A percentile compares a stretch with the other conserved stretches of the same genome.
phyloP scores from a whole-genome alignment of 169 alveolate genomes.

The Plasmodium vivax region DNA sequence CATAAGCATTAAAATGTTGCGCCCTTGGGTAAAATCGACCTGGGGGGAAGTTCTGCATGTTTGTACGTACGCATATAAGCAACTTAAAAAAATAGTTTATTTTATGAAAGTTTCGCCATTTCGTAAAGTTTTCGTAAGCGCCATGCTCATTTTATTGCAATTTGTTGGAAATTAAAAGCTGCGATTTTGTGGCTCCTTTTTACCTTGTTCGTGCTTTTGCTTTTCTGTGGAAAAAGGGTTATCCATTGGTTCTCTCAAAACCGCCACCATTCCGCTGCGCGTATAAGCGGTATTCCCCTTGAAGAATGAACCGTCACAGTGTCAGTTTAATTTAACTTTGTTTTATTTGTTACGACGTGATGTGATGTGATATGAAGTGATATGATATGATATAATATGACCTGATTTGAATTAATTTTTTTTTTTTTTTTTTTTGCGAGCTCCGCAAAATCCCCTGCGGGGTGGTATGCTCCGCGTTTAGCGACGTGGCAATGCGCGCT shows the following conservation, averaged over 20 bases:
- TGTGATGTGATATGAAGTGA: neutral
- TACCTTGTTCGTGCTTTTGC: neutral
- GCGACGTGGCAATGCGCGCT: neutral
- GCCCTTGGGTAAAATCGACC: neutral
- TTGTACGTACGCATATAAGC: neutral
- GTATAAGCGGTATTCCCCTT: neutral
- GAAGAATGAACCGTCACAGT: neutral
- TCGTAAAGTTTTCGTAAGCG: neutral
- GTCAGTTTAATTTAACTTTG: neutral
- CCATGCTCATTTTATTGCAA: neutral
- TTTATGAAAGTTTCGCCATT: neutral
- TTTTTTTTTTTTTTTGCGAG: neutral
- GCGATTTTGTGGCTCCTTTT: neutral
- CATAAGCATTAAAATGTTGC: neutral
- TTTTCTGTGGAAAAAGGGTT: neutral
- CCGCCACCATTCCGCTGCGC: neutral
- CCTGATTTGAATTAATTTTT: neutral
- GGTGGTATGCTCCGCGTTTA: neutral
- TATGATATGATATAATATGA: no score
- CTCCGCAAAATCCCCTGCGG: neutral
- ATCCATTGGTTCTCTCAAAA: neutral
- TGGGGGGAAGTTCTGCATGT: neutral
- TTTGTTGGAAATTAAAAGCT: neutral
- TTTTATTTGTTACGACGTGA: neutral
- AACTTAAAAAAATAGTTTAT: neutral